Conservation (phyloP, 1,284 basidiomycete genomes). For the Fomitopsis schrenkii region DNA sequence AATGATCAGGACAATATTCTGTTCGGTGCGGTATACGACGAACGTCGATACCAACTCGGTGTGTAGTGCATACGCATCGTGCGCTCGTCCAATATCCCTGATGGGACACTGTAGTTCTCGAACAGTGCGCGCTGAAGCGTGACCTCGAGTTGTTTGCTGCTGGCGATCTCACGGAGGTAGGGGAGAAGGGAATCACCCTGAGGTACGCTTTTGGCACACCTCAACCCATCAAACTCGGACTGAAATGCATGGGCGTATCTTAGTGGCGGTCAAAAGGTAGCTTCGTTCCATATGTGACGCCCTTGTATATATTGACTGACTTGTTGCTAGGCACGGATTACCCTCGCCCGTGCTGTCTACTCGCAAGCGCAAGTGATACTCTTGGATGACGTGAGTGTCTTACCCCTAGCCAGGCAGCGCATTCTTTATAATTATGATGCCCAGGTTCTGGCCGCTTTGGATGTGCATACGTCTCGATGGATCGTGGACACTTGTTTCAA, state of each 20-base stretch:
- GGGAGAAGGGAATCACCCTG: slow-evolving; percentile 55
- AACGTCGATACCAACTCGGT: slow-evolving; percentile 39
- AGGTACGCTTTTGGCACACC: slow-evolving; percentile 25
- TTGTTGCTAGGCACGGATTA: slow-evolving; percentile 50
- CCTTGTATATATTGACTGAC: neutral
- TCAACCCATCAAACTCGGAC: too few relatives aligned
- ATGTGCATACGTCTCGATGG: slow-evolving; percentile 67
- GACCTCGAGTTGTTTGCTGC: slow-evolving; percentile 64
- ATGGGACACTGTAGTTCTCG: slow-evolving; percentile 34
- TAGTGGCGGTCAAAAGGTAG: slow-evolving; percentile 70
- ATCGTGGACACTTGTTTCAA: slow-evolving; percentile 73
- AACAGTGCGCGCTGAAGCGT: slow-evolving; percentile 58
- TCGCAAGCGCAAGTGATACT: slow-evolving; percentile 58
- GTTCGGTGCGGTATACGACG: slow-evolving; percentile 36
- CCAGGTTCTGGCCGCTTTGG: slow-evolving; percentile 40
- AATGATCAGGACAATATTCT: slow-evolving; percentile 35
- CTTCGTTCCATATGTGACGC: neutral
- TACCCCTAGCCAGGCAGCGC: slow-evolving; percentile 5
- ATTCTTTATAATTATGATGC: neutral
- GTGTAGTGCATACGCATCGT: neutral
- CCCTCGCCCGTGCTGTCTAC: slow-evolving; percentile 70
- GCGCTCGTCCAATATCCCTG: neutral
- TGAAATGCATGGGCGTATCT: neutral
- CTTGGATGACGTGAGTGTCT: slow-evolving; percentile 50
- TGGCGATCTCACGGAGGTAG: slow-evolving; percentile 67